Base-by-base conservation (phyloP, 164 flowering plant genomes). In the Santalum album region DNA sequence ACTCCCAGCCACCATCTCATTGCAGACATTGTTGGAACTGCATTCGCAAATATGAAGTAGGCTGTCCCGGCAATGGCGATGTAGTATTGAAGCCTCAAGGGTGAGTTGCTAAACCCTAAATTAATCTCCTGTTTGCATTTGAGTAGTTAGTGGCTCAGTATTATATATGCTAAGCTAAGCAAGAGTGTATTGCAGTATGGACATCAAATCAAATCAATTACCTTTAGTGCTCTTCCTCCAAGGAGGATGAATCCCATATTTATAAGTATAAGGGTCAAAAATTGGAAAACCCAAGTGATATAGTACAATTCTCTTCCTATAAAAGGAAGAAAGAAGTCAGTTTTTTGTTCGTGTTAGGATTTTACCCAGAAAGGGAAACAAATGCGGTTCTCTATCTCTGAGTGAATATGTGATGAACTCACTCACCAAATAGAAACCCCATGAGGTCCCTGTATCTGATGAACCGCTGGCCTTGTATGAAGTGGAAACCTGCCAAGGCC, bases 231-330 rank as follows among this genome's bases (percentile, higher is more conserved):
- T 65, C 65, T 67, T 17, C 76, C 87, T 46, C 78, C 84, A 19
- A 82, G 72, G 44, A 79, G 70, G 50, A 79, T 79, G 61, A 75
- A 77, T n/a, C 84, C 87, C 72, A 72, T 79, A 58, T 82, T 82
- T 21, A 61, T 66, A 32, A 82, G 65, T 14, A 79, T 24, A 19
- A 79, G 72, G 27, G 63, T 67, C 34, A 69, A 55, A 43, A 57
- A 73, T 54, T 82, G 87, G 14, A 69, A 60, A 43, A 68, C 55
- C 80, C 80, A 82, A 20, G 87, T 77, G 32, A 72, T 0, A 49
- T 72, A 72, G 58, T 69, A 75, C 75, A 78, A 61, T 60, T 65
- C 17, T 53, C 65, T 72, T 18, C 87, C 87, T 82, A 26, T 46
- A 65, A 29, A 34, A 57, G 16, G 40, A 35, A 6, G 18, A 20